Conservation (phyloP, 2,329 filamentous ascomycete species). For the Aureobasidium sp. region DNA sequence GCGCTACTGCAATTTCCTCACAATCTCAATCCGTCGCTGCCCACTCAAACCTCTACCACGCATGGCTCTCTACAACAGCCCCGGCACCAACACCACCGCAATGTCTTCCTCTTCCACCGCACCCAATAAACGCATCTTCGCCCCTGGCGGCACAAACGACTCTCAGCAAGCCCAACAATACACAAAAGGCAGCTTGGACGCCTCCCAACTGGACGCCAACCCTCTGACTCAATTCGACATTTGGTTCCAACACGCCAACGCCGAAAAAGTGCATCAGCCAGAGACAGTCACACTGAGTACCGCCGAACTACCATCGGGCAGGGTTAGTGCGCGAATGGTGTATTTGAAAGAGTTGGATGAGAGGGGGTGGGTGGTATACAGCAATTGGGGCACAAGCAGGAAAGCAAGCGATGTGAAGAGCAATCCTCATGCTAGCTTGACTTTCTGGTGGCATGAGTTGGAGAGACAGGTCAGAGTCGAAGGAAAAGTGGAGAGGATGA, state of each 20-base stretch:
- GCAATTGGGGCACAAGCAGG: constrained; percentile 74
- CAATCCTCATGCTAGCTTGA: constrained; percentile 73
- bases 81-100: neutral
- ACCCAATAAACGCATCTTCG: constrained; percentile 42
- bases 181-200: constrained; percentile 54
- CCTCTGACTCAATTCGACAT: constrained; percentile 79
- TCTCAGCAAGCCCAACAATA: constrained; percentile 68
- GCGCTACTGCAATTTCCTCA: neutral
- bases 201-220: constrained; percentile 49
- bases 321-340: constrained; percentile 75
- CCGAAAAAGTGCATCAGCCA: constrained; percentile 57
- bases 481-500: constrained; percentile 60
- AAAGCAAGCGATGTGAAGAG: constrained; percentile 58
- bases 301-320: constrained; percentile 70
- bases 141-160: constrained; percentile 51
- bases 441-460: constrained; percentile 81
- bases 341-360: constrained; percentile 93
- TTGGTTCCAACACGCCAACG: constrained; percentile 74
- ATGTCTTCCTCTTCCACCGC: neutral
- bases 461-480: constrained; percentile 91
- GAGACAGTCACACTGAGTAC: constrained; percentile 87
- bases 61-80: constrained; percentile 7
- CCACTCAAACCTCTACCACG: neutral
- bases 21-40: neutral
- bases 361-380: constrained; percentile 81